Evolutionary conservation across 306 rosid genomes (phyloP).

Genomic region (Casuarina glauca): DNA sequence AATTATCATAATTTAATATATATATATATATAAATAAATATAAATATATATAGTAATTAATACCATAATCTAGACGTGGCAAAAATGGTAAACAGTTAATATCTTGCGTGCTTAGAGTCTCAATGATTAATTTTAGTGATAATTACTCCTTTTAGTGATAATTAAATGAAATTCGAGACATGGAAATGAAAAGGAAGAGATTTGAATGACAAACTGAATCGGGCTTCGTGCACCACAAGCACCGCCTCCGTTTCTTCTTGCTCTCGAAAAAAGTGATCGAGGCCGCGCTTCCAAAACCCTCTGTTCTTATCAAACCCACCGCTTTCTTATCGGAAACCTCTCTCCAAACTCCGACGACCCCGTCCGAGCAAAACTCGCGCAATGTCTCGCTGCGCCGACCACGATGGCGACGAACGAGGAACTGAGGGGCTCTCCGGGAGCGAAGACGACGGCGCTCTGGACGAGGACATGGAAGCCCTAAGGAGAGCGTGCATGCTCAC

Average conservation of each 20-base stretch:
- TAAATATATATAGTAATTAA: too few relatives aligned
- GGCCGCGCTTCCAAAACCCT: not conserved
- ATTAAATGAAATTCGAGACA: too few relatives aligned
- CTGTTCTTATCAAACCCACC: not conserved
- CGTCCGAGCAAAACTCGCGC: not conserved
- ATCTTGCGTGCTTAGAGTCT: too few relatives aligned
- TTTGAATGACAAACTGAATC: too few relatives aligned
- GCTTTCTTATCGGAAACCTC: not conserved
- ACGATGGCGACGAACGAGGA: slow-evolving; percentile 14
- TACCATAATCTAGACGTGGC: too few relatives aligned
- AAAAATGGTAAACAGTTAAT: too few relatives aligned
- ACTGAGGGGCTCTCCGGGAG: slow-evolving; percentile 25
- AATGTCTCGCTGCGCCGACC: slow-evolving; percentile 46
- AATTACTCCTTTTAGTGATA: too few relatives aligned
- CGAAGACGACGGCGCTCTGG: slow-evolving; percentile 43
- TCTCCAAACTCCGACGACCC: not conserved
- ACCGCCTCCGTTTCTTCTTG: not conserved
- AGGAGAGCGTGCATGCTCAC: slow-evolving; percentile 57
- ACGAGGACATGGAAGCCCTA: slow-evolving; percentile 71
- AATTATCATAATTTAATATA: too few relatives aligned
- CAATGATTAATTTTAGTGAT: too few relatives aligned
- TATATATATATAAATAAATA: too few relatives aligned
- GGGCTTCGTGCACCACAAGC: not conserved
- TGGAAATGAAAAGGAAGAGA: too few relatives aligned
- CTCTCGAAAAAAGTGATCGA: not conserved